phyloP scores from a whole-genome alignment of 768 basidiomycete species.

The Boletellus emodensis region DNA sequence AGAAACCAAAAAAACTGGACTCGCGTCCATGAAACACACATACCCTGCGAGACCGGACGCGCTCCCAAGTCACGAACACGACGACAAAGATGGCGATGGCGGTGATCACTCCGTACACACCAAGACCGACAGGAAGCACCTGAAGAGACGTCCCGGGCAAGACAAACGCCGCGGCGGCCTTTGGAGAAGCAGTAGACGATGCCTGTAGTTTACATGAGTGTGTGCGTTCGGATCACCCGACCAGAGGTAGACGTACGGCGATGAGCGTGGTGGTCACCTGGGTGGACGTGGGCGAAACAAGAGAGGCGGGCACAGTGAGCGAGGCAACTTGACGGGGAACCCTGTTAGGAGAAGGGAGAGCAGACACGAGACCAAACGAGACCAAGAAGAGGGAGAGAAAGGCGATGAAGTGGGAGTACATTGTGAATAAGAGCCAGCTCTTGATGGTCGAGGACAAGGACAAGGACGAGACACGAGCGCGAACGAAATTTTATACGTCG shows the following conservation, averaged over 20 bases:
- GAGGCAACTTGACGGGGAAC: constrained; percentile 22
- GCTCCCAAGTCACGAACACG: constrained; percentile 81
- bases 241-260: constrained; percentile 3
- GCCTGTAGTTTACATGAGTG: constrained; percentile 7
- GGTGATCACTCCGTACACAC: constrained; percentile 81
- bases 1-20: not conserved
- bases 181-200: constrained; percentile 30
- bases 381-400: constrained; percentile 23
- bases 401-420: constrained; percentile 11
- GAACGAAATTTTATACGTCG: not conserved
- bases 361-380: constrained; percentile 24
- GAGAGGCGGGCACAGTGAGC: constrained; percentile 15
- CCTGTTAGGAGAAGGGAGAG: constrained; percentile 19
- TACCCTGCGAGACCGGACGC: constrained; percentile 83
- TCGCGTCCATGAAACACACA: constrained; percentile 12
- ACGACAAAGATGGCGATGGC: constrained; percentile 80
- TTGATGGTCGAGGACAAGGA: constrained; percentile 9
- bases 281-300: constrained; percentile 31
- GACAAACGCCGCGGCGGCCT: constrained; percentile 40
- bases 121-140: constrained; percentile 79
- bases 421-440: constrained; percentile 39
- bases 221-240: not conserved
- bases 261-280: constrained; percentile 10
- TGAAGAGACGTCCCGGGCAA: constrained; percentile 71
- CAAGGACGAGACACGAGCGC: not conserved